phyloP scores from a whole-genome alignment of 1,139 yeast genomes.

The Candida sanyaensis region DNA sequence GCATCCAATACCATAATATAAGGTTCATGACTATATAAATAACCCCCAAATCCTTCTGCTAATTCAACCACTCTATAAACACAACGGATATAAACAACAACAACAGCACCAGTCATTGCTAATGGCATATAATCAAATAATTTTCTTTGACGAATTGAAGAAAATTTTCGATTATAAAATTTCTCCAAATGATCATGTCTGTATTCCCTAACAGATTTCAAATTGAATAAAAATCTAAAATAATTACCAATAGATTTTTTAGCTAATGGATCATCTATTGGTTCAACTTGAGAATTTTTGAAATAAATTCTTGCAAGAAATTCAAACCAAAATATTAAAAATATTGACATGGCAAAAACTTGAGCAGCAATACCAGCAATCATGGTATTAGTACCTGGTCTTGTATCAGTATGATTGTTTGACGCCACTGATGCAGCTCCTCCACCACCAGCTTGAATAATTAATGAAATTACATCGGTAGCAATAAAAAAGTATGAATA shows the following conservation, averaged over 20 bases:
- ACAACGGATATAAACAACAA: slow-evolving; percentile 70
- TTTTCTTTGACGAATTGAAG: slow-evolving; percentile 37
- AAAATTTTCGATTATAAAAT: slow-evolving; percentile 42
- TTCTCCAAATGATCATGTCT: slow-evolving; percentile 27
- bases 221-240: slow-evolving; percentile 31
- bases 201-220: slow-evolving; percentile 24
- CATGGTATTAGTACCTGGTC: slow-evolving; percentile 71
- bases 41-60: slow-evolving; percentile 76
- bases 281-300: slow-evolving; percentile 22
- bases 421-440: slow-evolving; percentile 70
- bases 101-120: slow-evolving; percentile 53
- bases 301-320: slow-evolving; percentile 51
- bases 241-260: slow-evolving; percentile 29
- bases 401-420: slow-evolving; percentile 32
- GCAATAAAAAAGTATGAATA: slow-evolving; percentile 71
- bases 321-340: slow-evolving; percentile 56
- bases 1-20: slow-evolving; percentile 80
- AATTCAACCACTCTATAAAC: slow-evolving; percentile 81
- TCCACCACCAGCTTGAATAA: slow-evolving; percentile 82
- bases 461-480: slow-evolving; percentile 66
- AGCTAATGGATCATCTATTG: slow-evolving; percentile 22
- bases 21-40: slow-evolving; percentile 66
- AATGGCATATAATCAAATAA: slow-evolving; percentile 51
- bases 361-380: slow-evolving; percentile 83
- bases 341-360: slow-evolving; percentile 70